Percentiles rank a stretch among this genome's conserved stretches.
Evolutionary conservation across 225 moss, liverwort and hornwort genomes (phyloP).

Genomic region (Bryoerythrophyllum caledonicum): DNA sequence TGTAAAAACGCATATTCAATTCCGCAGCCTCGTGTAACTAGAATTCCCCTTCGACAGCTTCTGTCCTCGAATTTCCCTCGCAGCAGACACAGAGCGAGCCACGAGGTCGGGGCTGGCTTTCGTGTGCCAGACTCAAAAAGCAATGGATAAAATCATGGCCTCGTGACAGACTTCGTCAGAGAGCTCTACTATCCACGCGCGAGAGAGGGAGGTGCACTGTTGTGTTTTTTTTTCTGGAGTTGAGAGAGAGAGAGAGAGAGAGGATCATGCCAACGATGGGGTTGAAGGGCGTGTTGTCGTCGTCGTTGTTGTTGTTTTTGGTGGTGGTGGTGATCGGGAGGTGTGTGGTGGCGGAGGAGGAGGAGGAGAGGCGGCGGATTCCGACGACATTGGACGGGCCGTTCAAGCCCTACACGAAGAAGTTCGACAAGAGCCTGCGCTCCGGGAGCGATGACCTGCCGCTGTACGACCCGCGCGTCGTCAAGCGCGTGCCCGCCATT

Average conservation of each 20-base stretch:
- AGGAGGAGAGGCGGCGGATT: slow-evolving; percentile 28
- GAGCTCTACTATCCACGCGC: no score
- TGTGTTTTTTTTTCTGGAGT: no score
- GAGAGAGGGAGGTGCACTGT: no score
- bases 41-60: no score
- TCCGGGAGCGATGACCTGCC: slow-evolving; percentile 61
- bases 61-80: no score
- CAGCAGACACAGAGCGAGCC: not conserved
- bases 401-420: slow-evolving; percentile 56
- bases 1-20: no score
- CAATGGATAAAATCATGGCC: not conserved
- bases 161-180: no score
- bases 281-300: not conserved
- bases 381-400: slow-evolving; percentile 75
- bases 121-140: not conserved
- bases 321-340: not conserved
- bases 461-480: slow-evolving; percentile 56
- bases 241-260: no score
- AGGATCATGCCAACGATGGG: not conserved
- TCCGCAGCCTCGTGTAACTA: no score
- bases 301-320: not conserved
- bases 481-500: slow-evolving; percentile 66
- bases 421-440: slow-evolving; percentile 44
- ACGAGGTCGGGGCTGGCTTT: not conserved
- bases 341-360: not conserved